Evolutionary conservation across 2,329 filamentous ascomycete species (phyloP).

Genomic region (Thelonectria rubi): DNA sequence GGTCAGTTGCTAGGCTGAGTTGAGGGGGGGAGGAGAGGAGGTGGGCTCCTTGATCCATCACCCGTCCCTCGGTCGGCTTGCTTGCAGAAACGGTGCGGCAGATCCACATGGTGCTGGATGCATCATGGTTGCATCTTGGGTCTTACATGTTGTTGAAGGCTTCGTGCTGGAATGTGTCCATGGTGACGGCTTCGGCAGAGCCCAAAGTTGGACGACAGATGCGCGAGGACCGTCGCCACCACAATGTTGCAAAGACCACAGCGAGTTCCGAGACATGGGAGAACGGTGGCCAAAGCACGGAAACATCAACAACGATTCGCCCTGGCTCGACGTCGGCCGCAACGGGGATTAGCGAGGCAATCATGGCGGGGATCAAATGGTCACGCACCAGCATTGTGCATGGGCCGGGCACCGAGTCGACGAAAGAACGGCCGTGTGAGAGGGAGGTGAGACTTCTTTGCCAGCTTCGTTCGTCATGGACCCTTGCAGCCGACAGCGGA

Average conservation of each 20-base stretch:
- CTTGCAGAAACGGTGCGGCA: not conserved
- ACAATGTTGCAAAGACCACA: not conserved
- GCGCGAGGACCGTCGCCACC: not conserved
- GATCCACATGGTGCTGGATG: not conserved
- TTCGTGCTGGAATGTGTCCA: too few species aligned
- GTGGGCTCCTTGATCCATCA: not conserved
- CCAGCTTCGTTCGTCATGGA: not conserved
- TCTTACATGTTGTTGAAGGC: too few species aligned
- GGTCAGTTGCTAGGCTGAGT: conserved; percentile 7
- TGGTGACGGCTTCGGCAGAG: not conserved
- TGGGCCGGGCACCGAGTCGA: not conserved
- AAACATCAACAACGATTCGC: not conserved
- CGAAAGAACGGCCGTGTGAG: not conserved
- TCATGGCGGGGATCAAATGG: not conserved
- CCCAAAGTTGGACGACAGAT: not conserved
- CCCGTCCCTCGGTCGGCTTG: not conserved
- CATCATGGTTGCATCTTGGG: not conserved
- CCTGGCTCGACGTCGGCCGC: not conserved
- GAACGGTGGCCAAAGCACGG: not conserved
- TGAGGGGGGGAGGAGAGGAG: not conserved
- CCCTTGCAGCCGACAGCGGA: conserved; percentile 8
- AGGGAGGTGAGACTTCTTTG: not conserved
- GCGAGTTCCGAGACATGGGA: not conserved
- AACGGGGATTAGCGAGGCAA: not conserved
- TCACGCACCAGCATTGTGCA: not conserved